phyloP scores from a whole-genome alignment of 1,139 yeast genomes.

The Candida neerlandica region DNA sequence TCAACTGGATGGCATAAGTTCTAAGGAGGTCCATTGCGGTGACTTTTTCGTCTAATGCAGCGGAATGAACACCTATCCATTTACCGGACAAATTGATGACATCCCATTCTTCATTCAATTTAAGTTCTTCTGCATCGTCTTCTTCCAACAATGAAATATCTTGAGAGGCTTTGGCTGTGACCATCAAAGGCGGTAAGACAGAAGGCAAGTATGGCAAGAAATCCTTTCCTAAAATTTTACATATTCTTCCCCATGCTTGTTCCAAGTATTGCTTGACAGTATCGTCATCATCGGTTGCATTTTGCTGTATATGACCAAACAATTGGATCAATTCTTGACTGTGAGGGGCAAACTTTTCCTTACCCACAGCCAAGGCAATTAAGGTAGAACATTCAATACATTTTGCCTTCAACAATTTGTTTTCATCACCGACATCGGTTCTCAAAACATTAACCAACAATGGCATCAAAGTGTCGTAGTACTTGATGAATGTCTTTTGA shows the following conservation, averaged over 20 bases:
- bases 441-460: constrained; percentile 76
- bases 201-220: constrained; percentile 84
- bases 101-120: constrained; percentile 93
- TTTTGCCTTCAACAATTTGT: constrained; percentile 82
- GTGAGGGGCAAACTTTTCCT: constrained; percentile 80
- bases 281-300: constrained; percentile 64
- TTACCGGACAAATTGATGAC: constrained; percentile 89
- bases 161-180: constrained; percentile 86
- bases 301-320: constrained; percentile 72
- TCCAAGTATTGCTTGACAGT: constrained; percentile 86
- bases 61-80: constrained; percentile 92
- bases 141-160: constrained; percentile 88
- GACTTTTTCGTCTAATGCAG: constrained; percentile 88
- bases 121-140: constrained; percentile 80
- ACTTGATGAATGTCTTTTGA: constrained; percentile 81
- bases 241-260: constrained; percentile 96
- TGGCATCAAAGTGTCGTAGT: constrained; percentile 95
- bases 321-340: constrained; percentile 73
- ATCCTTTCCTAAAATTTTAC: constrained; percentile 81
- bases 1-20: constrained; percentile 84
- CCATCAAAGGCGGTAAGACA: constrained; percentile 86
- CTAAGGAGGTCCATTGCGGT: constrained; percentile 87
- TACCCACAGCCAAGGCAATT: constrained; percentile 96
- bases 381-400: constrained; percentile 94
- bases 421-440: constrained; percentile 79